Evolutionary conservation across 1,139 yeast species (phyloP).

Genomic region (Blastobotrys elegans): DNA sequence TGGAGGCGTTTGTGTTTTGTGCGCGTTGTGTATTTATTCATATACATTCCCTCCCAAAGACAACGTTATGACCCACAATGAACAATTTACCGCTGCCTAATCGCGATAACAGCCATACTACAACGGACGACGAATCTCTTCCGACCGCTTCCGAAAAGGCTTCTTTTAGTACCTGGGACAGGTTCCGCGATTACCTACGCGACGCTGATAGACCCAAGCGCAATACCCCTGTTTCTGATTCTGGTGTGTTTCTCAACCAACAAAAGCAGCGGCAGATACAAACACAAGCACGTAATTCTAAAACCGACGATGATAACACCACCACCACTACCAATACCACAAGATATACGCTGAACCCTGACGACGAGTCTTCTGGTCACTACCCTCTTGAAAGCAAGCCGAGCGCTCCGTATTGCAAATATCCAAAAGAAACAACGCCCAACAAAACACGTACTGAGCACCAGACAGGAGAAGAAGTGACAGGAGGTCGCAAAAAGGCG

Average conservation of each 20-base stretch:
- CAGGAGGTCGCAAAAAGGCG: background rate
- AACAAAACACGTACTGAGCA: background rate
- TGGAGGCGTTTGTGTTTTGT: too few relatives aligned
- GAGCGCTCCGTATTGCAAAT: conserved; percentile 7
- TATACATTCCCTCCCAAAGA: background rate
- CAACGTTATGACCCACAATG: background rate
- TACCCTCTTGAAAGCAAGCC: background rate
- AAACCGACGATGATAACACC: background rate
- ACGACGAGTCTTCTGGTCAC: conserved; percentile 4
- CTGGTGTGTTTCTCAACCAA: background rate
- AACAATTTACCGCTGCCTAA: background rate
- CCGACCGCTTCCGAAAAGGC: background rate
- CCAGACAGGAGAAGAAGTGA: background rate
- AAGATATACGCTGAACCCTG: conserved; percentile 2
- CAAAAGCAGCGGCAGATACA: background rate
- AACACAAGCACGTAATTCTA: background rate
- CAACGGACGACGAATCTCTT: background rate
- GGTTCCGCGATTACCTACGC: background rate
- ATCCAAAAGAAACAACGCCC: too few relatives aligned
- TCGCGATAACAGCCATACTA: background rate
- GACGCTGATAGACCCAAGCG: background rate
- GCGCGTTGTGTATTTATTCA: too few relatives aligned
- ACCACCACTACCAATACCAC: background rate
- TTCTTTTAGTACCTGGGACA: background rate
- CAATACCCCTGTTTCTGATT: background rate